phyloP scores from a whole-genome alignment of 257 asterid genomes.

The Ehretia macrophylla region DNA sequence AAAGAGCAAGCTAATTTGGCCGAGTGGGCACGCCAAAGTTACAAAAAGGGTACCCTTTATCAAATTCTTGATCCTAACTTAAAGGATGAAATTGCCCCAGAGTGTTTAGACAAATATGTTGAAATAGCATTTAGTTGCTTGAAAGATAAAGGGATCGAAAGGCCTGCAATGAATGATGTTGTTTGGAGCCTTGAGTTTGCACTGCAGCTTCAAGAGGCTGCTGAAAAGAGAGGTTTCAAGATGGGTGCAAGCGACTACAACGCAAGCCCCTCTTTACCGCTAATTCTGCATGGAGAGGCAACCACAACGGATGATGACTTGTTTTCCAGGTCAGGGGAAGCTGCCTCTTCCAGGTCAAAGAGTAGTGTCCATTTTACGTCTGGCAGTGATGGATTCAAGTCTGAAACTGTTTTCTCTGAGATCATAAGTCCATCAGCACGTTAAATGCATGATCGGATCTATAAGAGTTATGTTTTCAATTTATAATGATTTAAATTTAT shows the following conservation, averaged over 20 bases:
- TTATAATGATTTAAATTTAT: too few relatives aligned
- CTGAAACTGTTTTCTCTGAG: slow-evolving; percentile 37
- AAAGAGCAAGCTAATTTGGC: slow-evolving; percentile 46
- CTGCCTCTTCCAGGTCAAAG: slow-evolving; percentile 9
- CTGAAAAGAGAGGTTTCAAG: slow-evolving; percentile 19
- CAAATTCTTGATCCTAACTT: slow-evolving; percentile 44
- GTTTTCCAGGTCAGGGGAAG: slow-evolving; percentile 24
- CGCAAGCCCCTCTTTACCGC: slow-evolving; percentile 8
- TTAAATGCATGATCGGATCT: slow-evolving; percentile 5
- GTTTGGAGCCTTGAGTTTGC: slow-evolving; percentile 67
- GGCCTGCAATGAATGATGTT: slow-evolving; percentile 62
- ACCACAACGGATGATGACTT: slow-evolving; percentile 22
- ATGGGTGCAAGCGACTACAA: neutral
- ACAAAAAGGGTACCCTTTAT: slow-evolving; percentile 34
- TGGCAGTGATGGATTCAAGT: slow-evolving; percentile 6
- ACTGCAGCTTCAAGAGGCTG: slow-evolving; percentile 46
- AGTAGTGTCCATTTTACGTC: slow-evolving; percentile 8
- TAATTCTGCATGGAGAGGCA: slow-evolving; percentile 3
- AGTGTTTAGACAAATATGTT: slow-evolving; percentile 35
- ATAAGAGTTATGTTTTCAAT: too few relatives aligned
- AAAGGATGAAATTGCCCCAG: slow-evolving; percentile 43
- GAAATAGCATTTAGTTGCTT: slow-evolving; percentile 47
- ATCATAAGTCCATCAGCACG: slow-evolving; percentile 34
- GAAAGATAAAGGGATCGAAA: slow-evolving; percentile 34
- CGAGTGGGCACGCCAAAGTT: slow-evolving; percentile 43